phyloP scores from a whole-genome alignment of 805 yeast genomes.

The Hanseniaspora meyeri region DNA sequence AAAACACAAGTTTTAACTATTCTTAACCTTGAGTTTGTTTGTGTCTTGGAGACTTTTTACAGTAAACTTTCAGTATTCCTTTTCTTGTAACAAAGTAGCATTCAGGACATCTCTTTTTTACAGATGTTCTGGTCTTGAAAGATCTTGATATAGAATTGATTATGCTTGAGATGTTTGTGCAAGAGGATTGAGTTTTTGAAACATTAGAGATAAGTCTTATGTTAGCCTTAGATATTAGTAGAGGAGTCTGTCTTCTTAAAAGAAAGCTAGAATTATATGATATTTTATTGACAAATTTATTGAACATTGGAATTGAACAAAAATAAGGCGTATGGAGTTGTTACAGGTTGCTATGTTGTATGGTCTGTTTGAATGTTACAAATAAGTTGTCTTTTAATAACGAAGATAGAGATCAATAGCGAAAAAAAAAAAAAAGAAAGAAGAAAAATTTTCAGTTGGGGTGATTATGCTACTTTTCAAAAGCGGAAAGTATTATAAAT shows the following conservation, averaged over 20 bases:
- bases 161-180: background rate
- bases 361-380: too few species aligned
- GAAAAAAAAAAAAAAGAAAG: too few species aligned
- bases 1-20: background rate
- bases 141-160: constrained; percentile 36
- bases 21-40: constrained; percentile 77
- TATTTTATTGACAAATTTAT: background rate
- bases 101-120: constrained; percentile 83
- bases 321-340: too few species aligned
- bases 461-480: too few species aligned
- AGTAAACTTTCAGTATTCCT: constrained; percentile 85
- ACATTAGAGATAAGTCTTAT: background rate
- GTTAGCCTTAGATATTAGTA: background rate
- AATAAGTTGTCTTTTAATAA: too few species aligned
- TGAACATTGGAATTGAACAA: background rate
- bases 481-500: too few species aligned
- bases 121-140: constrained; percentile 84
- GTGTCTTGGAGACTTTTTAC: constrained; percentile 86
- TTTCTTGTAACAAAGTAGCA: constrained; percentile 89
- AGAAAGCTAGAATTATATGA: background rate
- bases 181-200: background rate
- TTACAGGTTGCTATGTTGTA: too few species aligned
- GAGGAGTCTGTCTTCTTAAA: background rate
- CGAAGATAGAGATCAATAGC: too few species aligned
- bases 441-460: too few species aligned